Evolutionary conservation across 2,329 filamentous ascomycete species (phyloP).

Genomic region (Aspergillus pseudoterreus): DNA sequence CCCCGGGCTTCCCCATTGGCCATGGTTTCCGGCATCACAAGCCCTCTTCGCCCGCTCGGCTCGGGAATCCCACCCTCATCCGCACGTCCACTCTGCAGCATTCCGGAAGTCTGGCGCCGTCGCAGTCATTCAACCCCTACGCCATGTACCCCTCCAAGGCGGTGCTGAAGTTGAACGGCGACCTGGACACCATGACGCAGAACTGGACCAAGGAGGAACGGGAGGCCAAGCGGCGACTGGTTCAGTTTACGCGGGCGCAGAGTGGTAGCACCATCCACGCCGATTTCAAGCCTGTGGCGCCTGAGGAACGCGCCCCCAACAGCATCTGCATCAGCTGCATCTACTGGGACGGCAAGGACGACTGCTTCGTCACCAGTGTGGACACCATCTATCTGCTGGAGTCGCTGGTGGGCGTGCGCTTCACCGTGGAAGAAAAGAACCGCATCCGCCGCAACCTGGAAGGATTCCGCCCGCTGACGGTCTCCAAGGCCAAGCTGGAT

Average conservation of each 20-base stretch:
- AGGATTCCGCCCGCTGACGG: slow-evolving; percentile 85
- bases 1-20: slow-evolving; percentile 39
- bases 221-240: slow-evolving; percentile 73
- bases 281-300: slow-evolving; percentile 73
- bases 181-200: slow-evolving; percentile 78
- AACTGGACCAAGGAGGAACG: slow-evolving; percentile 82
- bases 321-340: slow-evolving; percentile 97
- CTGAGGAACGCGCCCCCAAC: slow-evolving; percentile 74
- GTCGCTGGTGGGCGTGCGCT: slow-evolving; percentile 78
- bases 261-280: slow-evolving; percentile 75
- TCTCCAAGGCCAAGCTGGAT: slow-evolving; percentile 87
- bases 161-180: slow-evolving; percentile 76
- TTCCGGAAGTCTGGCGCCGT: slow-evolving; percentile 46
- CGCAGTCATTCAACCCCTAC: slow-evolving; percentile 68
- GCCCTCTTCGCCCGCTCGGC: slow-evolving; percentile 43
- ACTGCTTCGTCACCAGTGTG: slow-evolving; percentile 92
- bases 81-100: slow-evolving; percentile 65
- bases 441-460: slow-evolving; percentile 93
- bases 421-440: slow-evolving; percentile 98
- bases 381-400: slow-evolving; percentile 96
- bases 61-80: slow-evolving; percentile 58
- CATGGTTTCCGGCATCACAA: slow-evolving; percentile 35
- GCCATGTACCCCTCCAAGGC: slow-evolving; percentile 81
- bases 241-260: slow-evolving; percentile 83
- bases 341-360: slow-evolving; percentile 86